Evolutionary conservation across 805 yeast genomes (phyloP), one percentile per base, ranked within the genome.

Genomic region (Wickerhamiella kazuoi): DNA sequence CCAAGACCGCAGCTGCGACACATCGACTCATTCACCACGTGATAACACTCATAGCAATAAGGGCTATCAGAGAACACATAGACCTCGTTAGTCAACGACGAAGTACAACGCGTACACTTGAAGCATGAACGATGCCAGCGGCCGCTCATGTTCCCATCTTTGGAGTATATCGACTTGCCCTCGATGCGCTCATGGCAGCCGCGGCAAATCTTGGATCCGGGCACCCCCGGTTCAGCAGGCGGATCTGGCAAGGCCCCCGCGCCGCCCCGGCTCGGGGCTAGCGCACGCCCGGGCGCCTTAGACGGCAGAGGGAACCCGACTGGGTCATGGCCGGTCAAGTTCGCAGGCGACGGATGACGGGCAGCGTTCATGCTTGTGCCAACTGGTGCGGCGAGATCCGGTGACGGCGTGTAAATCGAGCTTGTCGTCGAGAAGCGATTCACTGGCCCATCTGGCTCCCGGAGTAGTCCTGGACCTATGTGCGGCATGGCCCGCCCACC

Each of bases 41-140:
- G 97, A 59, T 68, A 73, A 52, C 87, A 93, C 28, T 60, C 57
- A 45, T 73, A 72, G 62, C 98, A 90, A 57, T 75, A 83, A 13
- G 97, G 95, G 43, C 63, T 52, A 58, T 87, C 93, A 24, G 75
- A 64, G 32, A 73, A 66, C 5, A 80, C 94, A 55, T 86, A 90
- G 33, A 61, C 59, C 40, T 57, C 59, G 19, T 39, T 39, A 2
- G 45, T 36, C 16, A 52, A 54, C 30, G 59, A 51, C 26, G 44
- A 41, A 7, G 57, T 58, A 61, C 97, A 87, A 11, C 64, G 57
- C 16, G 65, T 59, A 62, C 98, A 90, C 13, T 63, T 62, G 63
- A 90, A 87, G 55, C 98, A 90, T 14, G 65, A 59, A 30, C 93
- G 67, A 54, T 90, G 98, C 97, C 97, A 90, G 54, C 84, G 87